Base-by-base conservation (phyloP, 2,329 filamentous ascomycete species). In the Sporothrix phasma region DNA sequence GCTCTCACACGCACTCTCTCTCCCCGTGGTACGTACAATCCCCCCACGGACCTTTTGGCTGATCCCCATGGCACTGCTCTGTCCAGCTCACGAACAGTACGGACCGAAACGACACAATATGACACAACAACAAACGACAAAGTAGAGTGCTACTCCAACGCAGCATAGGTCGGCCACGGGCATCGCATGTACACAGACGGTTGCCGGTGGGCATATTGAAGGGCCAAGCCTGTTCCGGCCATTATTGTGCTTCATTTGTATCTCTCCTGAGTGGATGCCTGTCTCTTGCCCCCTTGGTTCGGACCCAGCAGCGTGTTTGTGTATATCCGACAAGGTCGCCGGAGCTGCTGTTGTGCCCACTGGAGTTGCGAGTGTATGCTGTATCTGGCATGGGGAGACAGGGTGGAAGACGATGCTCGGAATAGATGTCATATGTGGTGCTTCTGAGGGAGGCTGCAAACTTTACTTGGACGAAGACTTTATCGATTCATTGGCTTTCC, bases 241-340 rank as follows among this genome's bases (percentile, higher is more conserved):
- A n/a, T 22, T n/a, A 7, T 19, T 31, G 0, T 24, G 11, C 39
- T 24, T 56, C 17, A 3, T 37, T 37, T 37, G 15, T 2, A 15
- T 37, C 15, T 13, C 7, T 13, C 34, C 11, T 15, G 3, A 4
- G 10, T 37, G 34, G 4, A 7, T 7, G 1, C 6, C 34, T 37
- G 15, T 43, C 41, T 54, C 7, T 2, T 45, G 1, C 22, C 22
- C 4, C 24, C 19, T 56, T 56, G 51, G 24, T 56, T 56, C 19
- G 51, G n/a, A 24, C 31, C 31, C 37, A 58, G 22, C 17, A 26
- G 34, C 22, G n/a, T 58, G 15, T 10, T 29, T 59, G 41, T 59
- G 56, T 59, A 45, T 59, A 59, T 46, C 39, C 45, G 56, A 59
- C 56, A 59, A 39, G 17, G 15, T 46, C 17, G 39, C 39, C 47